phyloP scores from a whole-genome alignment of 2,329 filamentous ascomycete species.

The Colletotrichum australisinense region DNA sequence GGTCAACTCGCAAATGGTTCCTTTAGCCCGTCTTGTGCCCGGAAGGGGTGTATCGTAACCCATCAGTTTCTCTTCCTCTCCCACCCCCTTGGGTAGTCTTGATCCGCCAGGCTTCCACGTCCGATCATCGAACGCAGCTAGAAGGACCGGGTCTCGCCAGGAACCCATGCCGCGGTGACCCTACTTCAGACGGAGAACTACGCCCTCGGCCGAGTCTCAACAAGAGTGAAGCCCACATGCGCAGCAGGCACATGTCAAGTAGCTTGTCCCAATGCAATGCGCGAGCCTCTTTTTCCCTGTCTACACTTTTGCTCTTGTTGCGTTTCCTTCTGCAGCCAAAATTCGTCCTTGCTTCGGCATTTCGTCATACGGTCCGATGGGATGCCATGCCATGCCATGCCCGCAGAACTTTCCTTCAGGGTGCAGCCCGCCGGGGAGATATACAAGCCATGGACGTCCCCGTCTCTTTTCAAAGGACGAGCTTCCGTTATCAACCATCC shows the following conservation, averaged over 20 bases:
- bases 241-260: constrained; percentile 17
- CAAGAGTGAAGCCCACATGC: not conserved
- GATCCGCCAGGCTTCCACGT: not conserved
- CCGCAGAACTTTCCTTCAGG: constrained; percentile 6
- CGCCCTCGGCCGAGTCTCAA: constrained; percentile 4
- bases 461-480: not conserved
- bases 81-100: not conserved
- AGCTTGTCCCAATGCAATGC: not conserved
- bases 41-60: not conserved
- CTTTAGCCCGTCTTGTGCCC: not conserved
- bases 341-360: constrained; percentile 8
- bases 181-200: not conserved
- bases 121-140: not conserved
- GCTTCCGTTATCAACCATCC: not conserved
- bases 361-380: not conserved
- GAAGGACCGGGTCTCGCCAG: not conserved
- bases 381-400: constrained; percentile 2
- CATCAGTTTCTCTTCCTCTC: not conserved
- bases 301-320: not conserved
- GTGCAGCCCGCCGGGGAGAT: not conserved
- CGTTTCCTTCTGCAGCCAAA: not conserved
- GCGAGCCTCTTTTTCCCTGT: not conserved
- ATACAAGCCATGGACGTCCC: not conserved
- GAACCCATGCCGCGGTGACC: not conserved
- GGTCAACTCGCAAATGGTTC: not conserved